Evolutionary conservation across 2,329 filamentous ascomycete species (phyloP), one percentile per base, ranked within the genome.

Genomic region (Capronia americana): DNA sequence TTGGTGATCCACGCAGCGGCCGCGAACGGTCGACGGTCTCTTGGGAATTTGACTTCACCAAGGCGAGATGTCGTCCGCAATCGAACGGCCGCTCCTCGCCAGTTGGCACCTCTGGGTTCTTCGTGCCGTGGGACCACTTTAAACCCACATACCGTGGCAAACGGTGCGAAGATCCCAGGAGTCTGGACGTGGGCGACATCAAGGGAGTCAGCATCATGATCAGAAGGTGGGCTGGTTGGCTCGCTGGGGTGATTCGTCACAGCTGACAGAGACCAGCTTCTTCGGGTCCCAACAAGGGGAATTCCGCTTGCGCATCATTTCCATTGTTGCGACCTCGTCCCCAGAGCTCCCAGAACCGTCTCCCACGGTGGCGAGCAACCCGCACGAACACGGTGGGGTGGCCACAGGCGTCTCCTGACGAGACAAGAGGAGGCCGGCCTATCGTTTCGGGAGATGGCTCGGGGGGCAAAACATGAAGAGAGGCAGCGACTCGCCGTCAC

Each of bases 141-240:
- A 87, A 86, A 74, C 80, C 91, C 1, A 94, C 89, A 1, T 95
- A 92, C 77, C 83, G 92, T 3, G 92, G 92, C 0, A 86, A 88
- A 67, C 57, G 55, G 46, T 84, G 86, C 74, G 78, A 84, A 20
- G 87, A 90, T 77, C 86, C 86, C 0, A 76, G 82, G 64, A 82
- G 84, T 4, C 75, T 95, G 71, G 81, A 92, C 71, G 73, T 85
- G 69, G 81, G 80, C 56, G 80, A 81, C 51, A 81, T 95, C 46
- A 90, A 86, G 78, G 83, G 90, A 55, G 80, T 94, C 32, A 89
- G 88, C 58, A 82, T 95, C 66, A 93, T 95, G 92, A 90, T 91
- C 83, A 81, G 92, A 75, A 95, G 92, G 91, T 92, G 26, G 32
- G 57, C 57, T 53, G 34, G 48, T 58, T 61, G 28, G 48, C 28